Percentiles rank a stretch among this genome's conserved stretches.
phyloP scores from a whole-genome alignment of 257 asterid genomes.

The Penstemon barbatus region DNA sequence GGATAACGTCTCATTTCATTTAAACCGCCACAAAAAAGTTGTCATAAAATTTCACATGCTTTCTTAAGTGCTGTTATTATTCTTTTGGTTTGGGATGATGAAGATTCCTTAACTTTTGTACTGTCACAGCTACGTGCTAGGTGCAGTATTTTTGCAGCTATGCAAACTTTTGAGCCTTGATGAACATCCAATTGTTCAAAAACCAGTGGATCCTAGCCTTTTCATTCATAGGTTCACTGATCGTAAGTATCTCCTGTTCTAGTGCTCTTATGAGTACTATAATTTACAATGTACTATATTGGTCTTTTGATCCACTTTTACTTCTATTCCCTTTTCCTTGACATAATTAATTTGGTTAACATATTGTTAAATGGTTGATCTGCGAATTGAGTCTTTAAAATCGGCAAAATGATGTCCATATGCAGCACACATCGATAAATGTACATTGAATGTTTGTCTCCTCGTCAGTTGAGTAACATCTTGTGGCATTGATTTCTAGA shows the following conservation, averaged over 20 bases:
- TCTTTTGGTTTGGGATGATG: constrained; percentile 4
- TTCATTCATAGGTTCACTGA: constrained; percentile 78
- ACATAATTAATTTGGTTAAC: background rate
- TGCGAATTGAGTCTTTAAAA: constrained; percentile 8
- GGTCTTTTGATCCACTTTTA: background rate
- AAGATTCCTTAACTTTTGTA: constrained; percentile 21
- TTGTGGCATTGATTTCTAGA: constrained; percentile 17
- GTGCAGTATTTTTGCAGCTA: constrained; percentile 85
- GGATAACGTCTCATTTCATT: constrained; percentile 6
- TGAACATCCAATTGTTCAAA: constrained; percentile 69
- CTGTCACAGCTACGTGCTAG: constrained; percentile 71
- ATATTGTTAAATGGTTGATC: constrained; percentile 16
- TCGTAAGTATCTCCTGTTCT: constrained; percentile 45
- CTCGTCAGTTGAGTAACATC: constrained; percentile 12
- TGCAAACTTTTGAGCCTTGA: constrained; percentile 74
- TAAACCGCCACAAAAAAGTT: constrained; percentile 1
- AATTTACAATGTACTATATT: constrained; percentile 5
- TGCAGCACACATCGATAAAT: background rate
- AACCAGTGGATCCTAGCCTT: constrained; percentile 91
- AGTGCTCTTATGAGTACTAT: constrained; percentile 13
- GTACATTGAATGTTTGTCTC: background rate
- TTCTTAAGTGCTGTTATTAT: constrained; percentile 5
- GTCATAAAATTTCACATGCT: background rate
- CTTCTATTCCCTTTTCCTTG: background rate
- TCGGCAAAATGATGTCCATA: constrained; percentile 6